These are phyloP conservation scores for Chlamydomonas incerta DNA, from an alignment of 139 green algal genomes.

Conservation along the genomic window DNA sequence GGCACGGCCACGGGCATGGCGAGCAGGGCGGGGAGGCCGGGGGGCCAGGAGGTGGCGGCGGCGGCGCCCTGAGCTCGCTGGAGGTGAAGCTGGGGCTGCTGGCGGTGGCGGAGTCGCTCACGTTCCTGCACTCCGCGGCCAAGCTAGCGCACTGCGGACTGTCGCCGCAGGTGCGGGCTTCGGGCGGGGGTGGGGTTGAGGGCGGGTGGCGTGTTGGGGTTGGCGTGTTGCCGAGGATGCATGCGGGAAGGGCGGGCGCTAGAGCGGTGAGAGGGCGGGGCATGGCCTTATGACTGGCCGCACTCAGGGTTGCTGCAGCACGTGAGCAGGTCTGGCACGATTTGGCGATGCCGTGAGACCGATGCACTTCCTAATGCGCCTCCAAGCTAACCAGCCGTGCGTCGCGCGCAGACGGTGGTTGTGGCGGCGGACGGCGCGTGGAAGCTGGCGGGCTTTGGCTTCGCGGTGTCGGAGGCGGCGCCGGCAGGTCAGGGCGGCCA, in stretches of 20 bases:
- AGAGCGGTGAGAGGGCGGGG: not conserved
- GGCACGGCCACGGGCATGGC: not conserved
- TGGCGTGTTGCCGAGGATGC: not conserved
- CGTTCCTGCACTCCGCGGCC: conserved; percentile 86
- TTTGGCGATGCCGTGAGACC: too few species aligned
- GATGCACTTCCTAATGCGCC: too few species aligned
- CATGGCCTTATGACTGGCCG: too few species aligned
- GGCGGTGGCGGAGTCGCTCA: conserved; percentile 76
- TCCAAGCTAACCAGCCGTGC: too few species aligned
- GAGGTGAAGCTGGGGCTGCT: conserved; percentile 89
- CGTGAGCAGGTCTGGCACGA: too few species aligned
- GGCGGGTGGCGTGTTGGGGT: not conserved
- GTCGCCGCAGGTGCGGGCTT: conserved; percentile 47
- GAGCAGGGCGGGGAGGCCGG: not conserved
- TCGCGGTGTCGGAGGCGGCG: conserved; percentile 41
- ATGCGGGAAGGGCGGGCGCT: not conserved
- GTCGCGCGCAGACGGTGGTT: conserved; percentile 43
- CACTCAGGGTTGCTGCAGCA: too few species aligned
- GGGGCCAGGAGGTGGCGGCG: too few species aligned
- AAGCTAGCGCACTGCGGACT: conserved; percentile 82
- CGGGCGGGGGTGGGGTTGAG: not conserved
- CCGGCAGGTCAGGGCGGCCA: not conserved
- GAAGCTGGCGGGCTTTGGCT: conserved; percentile 83
- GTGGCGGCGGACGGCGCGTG: conserved; percentile 69
- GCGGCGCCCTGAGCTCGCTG: conserved; percentile 53